Base-by-base conservation (phyloP, 2,329 filamentous ascomycete species). In the Ceratocystis cubensis region DNA sequence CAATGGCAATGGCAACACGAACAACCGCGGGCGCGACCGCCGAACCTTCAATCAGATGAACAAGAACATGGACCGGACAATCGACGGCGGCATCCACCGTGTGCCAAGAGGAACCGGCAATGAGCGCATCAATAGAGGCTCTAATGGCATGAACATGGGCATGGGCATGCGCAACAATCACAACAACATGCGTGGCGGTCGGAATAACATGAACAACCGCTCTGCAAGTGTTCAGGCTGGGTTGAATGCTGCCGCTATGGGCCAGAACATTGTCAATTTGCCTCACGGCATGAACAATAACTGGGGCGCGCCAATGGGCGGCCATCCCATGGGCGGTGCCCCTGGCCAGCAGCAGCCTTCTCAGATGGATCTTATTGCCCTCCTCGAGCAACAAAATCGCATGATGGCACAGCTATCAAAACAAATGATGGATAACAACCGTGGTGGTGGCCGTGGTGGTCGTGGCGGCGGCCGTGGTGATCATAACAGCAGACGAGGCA, bases 371-470 rank as follows among this genome's bases (percentile, higher is more conserved):
- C 84, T 75, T 78, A 88, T 77, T 82, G 90, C 76, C 81, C 93
- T 95, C 78, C 83, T 94, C 70, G 89, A 96, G 75, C 89, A 96
- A 73, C 90, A 96, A 73, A 89, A 89, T 63, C 84, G 88, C 68
- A 89, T 95, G 84, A 91, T 96, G 84, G 84, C 85, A 65, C 87
- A 92, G 72, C 80, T 90, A 71, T 82, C 84, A 70, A 81, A 86
- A 71, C 82, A 85, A 71, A 75, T 83, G 70, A 79, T 87, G 73
- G 71, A 70, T 46, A 67, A 71, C 65, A 77, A 73, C 69, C 64
- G 74, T 48, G 74, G 76, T 17, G 76, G 77, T 37, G 80, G 81
- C 69, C 81, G 65, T 17, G 66, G 63, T 13, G 59, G 63, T n/a
- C 61, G 94, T 66, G 84, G 91, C 62, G 83, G 89, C 1, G 37